Conservation (phyloP, 768 basidiomycete genomes). For the Flagelloscypha sp. region DNA sequence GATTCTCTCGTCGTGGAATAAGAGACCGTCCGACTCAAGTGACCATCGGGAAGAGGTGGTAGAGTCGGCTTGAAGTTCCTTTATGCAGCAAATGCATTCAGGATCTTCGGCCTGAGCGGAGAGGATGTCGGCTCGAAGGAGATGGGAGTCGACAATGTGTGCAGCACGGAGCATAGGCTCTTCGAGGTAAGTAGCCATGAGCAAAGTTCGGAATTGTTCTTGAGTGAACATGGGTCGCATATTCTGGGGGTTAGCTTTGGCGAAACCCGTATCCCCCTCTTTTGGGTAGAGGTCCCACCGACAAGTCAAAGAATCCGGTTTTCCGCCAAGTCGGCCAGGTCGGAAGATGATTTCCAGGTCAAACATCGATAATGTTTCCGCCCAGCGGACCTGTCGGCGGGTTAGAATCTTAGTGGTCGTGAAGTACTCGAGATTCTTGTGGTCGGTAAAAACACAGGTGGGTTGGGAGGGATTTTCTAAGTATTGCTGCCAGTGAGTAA, state of each 20-base stretch:
- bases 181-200: conserved; percentile 6
- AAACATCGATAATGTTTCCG: conserved; percentile 31
- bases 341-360: conserved; percentile 14
- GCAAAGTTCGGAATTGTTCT: too few species aligned
- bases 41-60: too few species aligned
- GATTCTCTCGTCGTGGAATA: conserved; percentile 18
- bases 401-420: conserved; percentile 29
- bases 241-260: conserved; percentile 17
- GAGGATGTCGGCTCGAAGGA: conserved; percentile 7
- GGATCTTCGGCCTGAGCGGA: too few species aligned
- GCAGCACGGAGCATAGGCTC: conserved; percentile 7
- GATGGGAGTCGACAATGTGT: conserved; percentile 12
- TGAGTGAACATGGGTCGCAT: conserved; percentile 14
- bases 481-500: conserved; percentile 26
- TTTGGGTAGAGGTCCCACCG: conserved; percentile 19
- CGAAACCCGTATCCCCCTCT: conserved; percentile 19
- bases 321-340: conserved; percentile 11
- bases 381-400: conserved; percentile 39
- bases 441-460: conserved; percentile 21
- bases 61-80: conserved; percentile 3
- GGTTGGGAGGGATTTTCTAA: conserved; percentile 19
- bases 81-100: background rate
- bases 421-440: conserved; percentile 40
- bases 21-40: conserved; percentile 14
- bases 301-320: conserved; percentile 19